Base-by-base conservation (phyloP, 2,329 filamentous ascomycete genomes). In the Zopfia rhizophila region DNA sequence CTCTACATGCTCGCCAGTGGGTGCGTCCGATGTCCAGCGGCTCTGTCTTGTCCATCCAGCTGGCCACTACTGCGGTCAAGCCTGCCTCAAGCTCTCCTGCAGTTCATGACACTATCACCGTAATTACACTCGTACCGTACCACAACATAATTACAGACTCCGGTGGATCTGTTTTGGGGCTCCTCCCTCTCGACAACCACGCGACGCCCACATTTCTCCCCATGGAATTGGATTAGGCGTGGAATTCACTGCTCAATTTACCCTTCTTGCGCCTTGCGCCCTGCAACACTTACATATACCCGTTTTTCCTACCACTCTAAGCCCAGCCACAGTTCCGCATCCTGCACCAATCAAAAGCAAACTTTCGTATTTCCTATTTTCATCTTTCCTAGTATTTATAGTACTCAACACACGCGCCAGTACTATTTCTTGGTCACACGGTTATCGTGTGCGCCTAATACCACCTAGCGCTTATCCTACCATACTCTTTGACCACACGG, bases 211-310 rank as follows among this genome's bases (percentile, higher is more conserved):
- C 45, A 53, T 53, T 12, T 50, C 54, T 48, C 51, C 50, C 51
- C 42, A 71, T 70, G 68, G 59, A 65, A 52, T 38, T 48, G 48
- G 38, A 45, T 53, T 70, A 65, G 56, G 54, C 52, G 40, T 31
- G 51, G 41, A 54, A 45, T 41, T 36, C 8, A 29, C 49, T 48
- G 47, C 49, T 50, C 47, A 38, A 48, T 56, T 64, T 71, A 64
- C 58, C 60, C 59, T 72, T 70, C 70, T 71, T 65, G 65, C 66
- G 68, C 44, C 38, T 39, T 48, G 55, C 56, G 68, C 70, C 61
- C 61, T 68, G 69, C 69, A 72, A 72, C 67, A 72, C 62, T 72
- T 72, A 45, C 52, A 53, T 17, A 38, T 55, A 60, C 51, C 53
- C 60, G 51, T 63, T 64, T 66, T 68, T 61, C 55, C 53, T 54